Evolutionary conservation across 306 rosid genomes (phyloP), one percentile per base, ranked within the genome.

Genomic region (Psophocarpus tetragonolobus): DNA sequence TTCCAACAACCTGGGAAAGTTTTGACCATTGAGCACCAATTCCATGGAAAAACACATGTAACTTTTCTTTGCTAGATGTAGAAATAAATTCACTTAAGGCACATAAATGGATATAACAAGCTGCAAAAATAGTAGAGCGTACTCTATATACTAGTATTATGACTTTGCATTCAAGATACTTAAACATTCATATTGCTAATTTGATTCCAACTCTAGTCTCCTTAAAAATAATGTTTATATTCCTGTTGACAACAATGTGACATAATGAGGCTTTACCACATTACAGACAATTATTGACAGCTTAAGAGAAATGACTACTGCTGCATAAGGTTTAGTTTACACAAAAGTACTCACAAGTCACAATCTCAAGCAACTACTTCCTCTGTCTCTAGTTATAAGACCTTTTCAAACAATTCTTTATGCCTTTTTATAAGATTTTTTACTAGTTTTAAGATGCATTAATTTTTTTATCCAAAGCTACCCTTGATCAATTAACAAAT

Each of bases 1-100:
- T 48, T 76, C 5, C 83, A 14, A 89, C 70, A 35, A 76, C 92
- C 98, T 94, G 76, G 76, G 54, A 45, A 83, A 74, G 32, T 60
- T 57, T 41, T 57, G 56, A 65, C 62, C 76, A 21, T 54, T 82
- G 29, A 79, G 71, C 58, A 82, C 68, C 69, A 77, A 56, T 63
- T 71, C 26, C 74, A 62, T 11, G 36, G 64, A 53, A 57, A 62
- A 39, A 64, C 21, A 21, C 51, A 80, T 64, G 41, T 50, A 42
- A 17, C 21, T 44, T 73, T 66, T 66, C 33, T 80, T 67, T 57
- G 9, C 39, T 29, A 54, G 15, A 8, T 29, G 33, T 20, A 26
- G n/a, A 53, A 20, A 58, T 68, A 78, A 38, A 38, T 71, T 60
- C 26, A 38, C 71, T 48, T 8, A 36, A 78, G 72, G 72, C 48